phyloP scores from a whole-genome alignment of 768 basidiomycete genomes.

The Phlebiopsis gigantea region DNA sequence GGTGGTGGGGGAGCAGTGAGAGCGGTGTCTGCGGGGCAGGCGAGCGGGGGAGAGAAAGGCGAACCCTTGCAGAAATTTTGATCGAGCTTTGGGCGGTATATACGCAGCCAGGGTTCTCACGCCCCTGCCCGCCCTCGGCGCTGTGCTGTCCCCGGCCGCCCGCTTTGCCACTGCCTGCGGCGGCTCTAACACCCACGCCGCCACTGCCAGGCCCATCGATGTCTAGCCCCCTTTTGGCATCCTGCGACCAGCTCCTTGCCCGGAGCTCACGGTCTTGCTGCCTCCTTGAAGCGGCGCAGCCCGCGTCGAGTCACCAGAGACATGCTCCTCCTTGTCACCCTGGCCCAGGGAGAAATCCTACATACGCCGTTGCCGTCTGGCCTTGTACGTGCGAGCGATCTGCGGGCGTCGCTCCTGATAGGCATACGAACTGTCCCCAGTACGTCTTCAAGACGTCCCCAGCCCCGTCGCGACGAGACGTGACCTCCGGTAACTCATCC shows the following conservation, averaged over 20 bases:
- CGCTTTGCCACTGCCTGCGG: background rate
- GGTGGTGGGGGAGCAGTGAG: background rate
- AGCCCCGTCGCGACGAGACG: too few relatives aligned
- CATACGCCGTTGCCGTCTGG: too few relatives aligned
- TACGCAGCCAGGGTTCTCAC: conserved; percentile 8
- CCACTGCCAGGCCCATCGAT: background rate
- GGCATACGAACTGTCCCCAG: too few relatives aligned
- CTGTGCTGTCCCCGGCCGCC: background rate
- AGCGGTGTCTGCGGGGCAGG: conserved; percentile 9
- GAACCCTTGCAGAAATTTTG: conserved; percentile 13
- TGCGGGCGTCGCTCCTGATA: background rate
- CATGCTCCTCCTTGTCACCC: too few relatives aligned
- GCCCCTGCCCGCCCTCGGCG: conserved; percentile 1
- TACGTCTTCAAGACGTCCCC: too few relatives aligned
- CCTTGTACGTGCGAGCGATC: background rate
- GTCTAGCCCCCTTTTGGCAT: too few relatives aligned
- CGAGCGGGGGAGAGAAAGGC: conserved; percentile 13
- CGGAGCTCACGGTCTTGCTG: too few relatives aligned
- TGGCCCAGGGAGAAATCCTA: too few relatives aligned
- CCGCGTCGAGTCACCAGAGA: too few relatives aligned
- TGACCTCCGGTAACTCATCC: too few relatives aligned
- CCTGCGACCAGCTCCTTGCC: too few relatives aligned
- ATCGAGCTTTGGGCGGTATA: conserved; percentile 4
- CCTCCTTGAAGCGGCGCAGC: too few relatives aligned
- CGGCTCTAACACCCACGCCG: background rate